A percentile compares a stretch with the other conserved stretches of the same genome.
Evolutionary conservation across 2,329 filamentous ascomycete species (phyloP).

Genomic region (Colletotrichum sp.): DNA sequence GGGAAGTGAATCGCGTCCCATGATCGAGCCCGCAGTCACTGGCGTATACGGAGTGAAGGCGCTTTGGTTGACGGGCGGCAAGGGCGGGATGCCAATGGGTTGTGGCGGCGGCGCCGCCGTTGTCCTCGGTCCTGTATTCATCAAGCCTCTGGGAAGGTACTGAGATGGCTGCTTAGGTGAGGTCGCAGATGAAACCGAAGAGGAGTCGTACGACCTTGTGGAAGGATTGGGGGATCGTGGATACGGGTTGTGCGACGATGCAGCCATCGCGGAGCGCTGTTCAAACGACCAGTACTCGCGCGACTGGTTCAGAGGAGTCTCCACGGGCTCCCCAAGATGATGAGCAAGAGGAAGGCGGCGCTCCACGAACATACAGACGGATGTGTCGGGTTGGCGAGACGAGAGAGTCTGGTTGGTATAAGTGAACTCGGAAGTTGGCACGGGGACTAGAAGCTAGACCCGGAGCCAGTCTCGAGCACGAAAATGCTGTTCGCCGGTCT

Average conservation of each 20-base stretch:
- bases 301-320: conserved; percentile 38
- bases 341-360: conserved; percentile 39
- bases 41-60: conserved; percentile 60
- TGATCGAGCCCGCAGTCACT: conserved; percentile 51
- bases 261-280: conserved; percentile 20
- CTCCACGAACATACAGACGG: conserved; percentile 46
- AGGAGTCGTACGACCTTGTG: conserved; percentile 67
- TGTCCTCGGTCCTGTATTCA: conserved; percentile 56
- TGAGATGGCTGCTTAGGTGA: conserved; percentile 61
- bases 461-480: not conserved
- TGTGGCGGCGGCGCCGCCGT: conserved; percentile 55
- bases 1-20: conserved; percentile 66
- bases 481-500: not conserved
- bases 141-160: conserved; percentile 54
- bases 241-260: conserved; percentile 58
- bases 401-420: not conserved
- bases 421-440: not conserved
- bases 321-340: conserved; percentile 42
- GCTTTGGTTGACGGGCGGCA: conserved; percentile 51
- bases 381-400: conserved; percentile 14
- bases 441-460: not conserved
- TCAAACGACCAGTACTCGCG: conserved; percentile 35
- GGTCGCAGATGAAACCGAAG: conserved; percentile 65
- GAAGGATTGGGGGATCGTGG: conserved; percentile 67
- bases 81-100: conserved; percentile 57